Base-by-base conservation (phyloP, 441 rosid genomes). In the Gossypium schwendimanii region DNA sequence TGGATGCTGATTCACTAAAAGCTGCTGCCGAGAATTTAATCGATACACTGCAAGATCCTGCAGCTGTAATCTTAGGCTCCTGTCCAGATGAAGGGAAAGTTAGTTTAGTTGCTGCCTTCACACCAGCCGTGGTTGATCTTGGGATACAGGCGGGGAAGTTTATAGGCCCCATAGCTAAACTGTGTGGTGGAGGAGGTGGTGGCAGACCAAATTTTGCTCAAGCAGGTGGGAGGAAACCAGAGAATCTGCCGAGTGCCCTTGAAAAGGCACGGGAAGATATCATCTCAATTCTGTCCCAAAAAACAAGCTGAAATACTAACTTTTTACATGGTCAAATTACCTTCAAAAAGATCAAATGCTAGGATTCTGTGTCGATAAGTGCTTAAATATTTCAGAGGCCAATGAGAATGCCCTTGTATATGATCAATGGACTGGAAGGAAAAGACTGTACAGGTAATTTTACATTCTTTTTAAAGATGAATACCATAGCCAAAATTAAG, bases 181-280 rank as follows among this genome's bases (percentile, higher is more conserved):
- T 88, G 68, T 91, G 98, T 7, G 95, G 95, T 0, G 98, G 97
- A 74, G 98, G 98, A 53, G 98, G 98, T 0, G 98, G 96, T 15
- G 98, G 98, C 62, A 84, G 89, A 75, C 91, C 96, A 12, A 91
- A 88, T 80, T 94, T 94, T 18, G 93, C 98, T 72, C 97, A 94
- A 84, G 97, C 98, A 11, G 97, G 97, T 1, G 96, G 97, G 4
- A 87, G 90, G 81, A 89, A 86, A 60, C 95, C 96, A 0, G 95
- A 89, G 79, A 84, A 90, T 72, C 87, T 91, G 73, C 28, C 83
- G 14, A 79, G 70, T 36, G 96, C 96, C 26, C 83, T 94, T 20
- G 93, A 88, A 80, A 88, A 88, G 82, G 97, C 97, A 50, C 82
- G 77, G 33, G 83, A 71, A 47, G 93, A 90, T 74, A 88, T 92